phyloP scores from a whole-genome alignment of 2,329 filamentous ascomycete genomes.

The Colletotrichum sublineola region DNA sequence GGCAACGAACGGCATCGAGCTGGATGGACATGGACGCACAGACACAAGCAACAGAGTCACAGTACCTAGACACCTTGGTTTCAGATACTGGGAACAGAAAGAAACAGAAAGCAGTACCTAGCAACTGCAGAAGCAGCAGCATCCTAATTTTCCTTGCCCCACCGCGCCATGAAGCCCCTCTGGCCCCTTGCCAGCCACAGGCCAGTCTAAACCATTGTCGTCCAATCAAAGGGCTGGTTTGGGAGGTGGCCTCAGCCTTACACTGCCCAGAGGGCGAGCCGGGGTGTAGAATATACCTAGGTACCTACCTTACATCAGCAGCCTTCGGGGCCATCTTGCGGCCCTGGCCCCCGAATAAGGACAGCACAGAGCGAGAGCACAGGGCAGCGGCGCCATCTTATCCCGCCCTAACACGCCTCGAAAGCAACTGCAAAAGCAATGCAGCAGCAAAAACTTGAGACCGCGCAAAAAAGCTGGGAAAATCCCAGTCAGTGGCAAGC shows the following conservation, averaged over 20 bases:
- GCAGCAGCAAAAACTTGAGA: background rate
- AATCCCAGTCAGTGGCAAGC: background rate
- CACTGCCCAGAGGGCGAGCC: conserved; percentile 39
- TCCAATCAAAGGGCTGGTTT: conserved; percentile 23
- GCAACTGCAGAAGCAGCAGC: background rate
- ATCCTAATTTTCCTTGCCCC: conserved; percentile 9
- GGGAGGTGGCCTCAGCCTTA: conserved; percentile 37
- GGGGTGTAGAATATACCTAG: background rate
- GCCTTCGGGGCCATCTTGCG: conserved; percentile 43
- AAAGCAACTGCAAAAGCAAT: background rate
- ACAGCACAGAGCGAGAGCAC: conserved; percentile 17
- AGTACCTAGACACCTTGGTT: background rate
- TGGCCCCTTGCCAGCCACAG: background rate
- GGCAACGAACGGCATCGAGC: background rate
- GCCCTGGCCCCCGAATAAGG: background rate
- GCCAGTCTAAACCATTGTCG: conserved; percentile 9
- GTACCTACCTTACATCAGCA: conserved; percentile 27
- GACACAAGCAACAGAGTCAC: background rate
- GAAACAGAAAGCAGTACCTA: background rate
- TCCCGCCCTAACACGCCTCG: background rate
- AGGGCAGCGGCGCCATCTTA: conserved; percentile 13
- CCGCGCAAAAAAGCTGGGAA: background rate
- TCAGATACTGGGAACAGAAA: background rate
- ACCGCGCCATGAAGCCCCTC: conserved; percentile 2
- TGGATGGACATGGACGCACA: background rate